Percentiles rank a stretch among this genome's conserved stretches.
Conservation (phyloP, 179 eudicot species). For the Pouteria campechiana region DNA sequence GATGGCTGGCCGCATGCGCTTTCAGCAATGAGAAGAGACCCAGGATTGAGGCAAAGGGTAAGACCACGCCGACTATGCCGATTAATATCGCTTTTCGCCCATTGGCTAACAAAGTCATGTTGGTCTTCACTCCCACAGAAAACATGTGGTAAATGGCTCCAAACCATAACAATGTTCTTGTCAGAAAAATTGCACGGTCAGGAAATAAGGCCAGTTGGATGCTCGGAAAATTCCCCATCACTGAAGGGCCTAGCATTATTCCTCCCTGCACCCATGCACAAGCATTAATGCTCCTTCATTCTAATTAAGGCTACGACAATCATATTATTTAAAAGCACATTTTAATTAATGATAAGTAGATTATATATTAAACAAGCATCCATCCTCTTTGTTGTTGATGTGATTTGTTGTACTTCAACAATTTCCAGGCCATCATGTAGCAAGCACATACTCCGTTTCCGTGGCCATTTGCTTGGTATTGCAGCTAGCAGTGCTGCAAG, state of each 20-base stretch:
- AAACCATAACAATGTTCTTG: constrained; percentile 35
- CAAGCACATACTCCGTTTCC: too few relatives aligned
- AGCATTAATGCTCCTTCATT: too few relatives aligned
- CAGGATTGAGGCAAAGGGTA: constrained; percentile 22
- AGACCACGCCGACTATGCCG: constrained; percentile 23
- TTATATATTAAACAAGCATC: too few relatives aligned
- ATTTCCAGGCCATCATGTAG: too few relatives aligned
- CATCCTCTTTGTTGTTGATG: too few relatives aligned
- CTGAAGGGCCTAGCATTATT: constrained; percentile 65
- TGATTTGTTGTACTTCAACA: too few relatives aligned
- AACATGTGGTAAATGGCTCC: constrained; percentile 70
- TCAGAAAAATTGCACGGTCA: constrained; percentile 16
- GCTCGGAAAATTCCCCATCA: constrained; percentile 27
- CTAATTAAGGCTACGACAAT: too few relatives aligned
- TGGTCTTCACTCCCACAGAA: constrained; percentile 61
- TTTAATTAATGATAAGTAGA: too few relatives aligned
- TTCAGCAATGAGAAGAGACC: constrained; percentile 11
- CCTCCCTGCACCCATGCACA: too few relatives aligned
- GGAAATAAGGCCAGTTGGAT: constrained; percentile 29
- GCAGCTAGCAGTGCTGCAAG: too few relatives aligned
- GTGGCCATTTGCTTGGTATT: too few relatives aligned
- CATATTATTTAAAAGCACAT: too few relatives aligned
- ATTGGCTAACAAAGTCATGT: constrained; percentile 20
- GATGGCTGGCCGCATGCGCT: constrained; percentile 26
- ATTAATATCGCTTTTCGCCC: constrained; percentile 46